phyloP scores from a whole-genome alignment of 106 monocot genomes.

The Acorus calamus region DNA sequence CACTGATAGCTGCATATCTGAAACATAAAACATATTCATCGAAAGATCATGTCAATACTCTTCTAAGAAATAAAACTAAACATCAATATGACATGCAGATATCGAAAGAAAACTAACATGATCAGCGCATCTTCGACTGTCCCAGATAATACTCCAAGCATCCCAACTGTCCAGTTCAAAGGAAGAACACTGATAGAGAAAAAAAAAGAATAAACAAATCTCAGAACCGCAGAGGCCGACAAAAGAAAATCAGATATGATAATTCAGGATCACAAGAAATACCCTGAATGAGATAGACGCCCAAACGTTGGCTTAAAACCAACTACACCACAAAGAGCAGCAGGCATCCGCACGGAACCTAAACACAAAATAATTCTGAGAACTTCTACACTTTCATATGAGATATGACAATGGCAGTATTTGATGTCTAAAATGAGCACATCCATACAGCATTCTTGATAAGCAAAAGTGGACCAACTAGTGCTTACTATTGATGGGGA shows the following conservation, averaged over 20 bases:
- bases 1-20: constrained; percentile 82
- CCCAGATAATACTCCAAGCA: constrained; percentile 70
- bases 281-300: constrained; percentile 74
- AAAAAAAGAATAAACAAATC: neutral
- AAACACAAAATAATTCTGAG: constrained; percentile 4
- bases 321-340: constrained; percentile 82
- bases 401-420: too few relatives aligned
- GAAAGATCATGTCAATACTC: neutral
- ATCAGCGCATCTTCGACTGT: constrained; percentile 81
- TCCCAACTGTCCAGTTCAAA: constrained; percentile 89
- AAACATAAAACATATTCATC: neutral
- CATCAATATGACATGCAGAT: too few relatives aligned
- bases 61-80: too few relatives aligned
- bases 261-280: constrained; percentile 3
- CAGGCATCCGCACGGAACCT: constrained; percentile 93
- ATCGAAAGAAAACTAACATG: constrained; percentile 37
- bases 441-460: too few relatives aligned
- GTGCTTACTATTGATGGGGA: too few relatives aligned
- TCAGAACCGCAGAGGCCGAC: neutral
- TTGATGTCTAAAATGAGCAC: too few relatives aligned
- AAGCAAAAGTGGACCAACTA: too few relatives aligned
- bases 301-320: constrained; percentile 82
- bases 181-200: constrained; percentile 66
- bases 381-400: too few relatives aligned
- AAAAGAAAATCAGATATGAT: neutral